Base-by-base conservation (phyloP, 2,329 filamentous ascomycete species). In the Mollisia scopiformis region DNA sequence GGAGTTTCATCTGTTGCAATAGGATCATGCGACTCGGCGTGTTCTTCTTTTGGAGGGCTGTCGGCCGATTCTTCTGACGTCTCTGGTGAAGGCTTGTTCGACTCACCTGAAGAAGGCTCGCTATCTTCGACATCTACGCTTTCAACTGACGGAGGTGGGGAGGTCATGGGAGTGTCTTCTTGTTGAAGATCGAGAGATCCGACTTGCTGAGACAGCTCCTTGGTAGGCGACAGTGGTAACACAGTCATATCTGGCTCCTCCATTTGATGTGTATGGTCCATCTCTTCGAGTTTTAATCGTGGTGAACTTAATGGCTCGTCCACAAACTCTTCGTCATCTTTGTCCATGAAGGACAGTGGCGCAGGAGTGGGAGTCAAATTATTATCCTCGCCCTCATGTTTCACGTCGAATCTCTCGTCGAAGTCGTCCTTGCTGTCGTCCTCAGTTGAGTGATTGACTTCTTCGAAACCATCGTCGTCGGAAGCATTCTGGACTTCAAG, bases 401-500 rank as follows among this genome's bases (percentile, higher is more conserved):
- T 80, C 72, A 87, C 87, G 66, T 88, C 82, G 61, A 89, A 85
- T 59, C 79, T 80, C 72, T 87, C 87, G 66, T 88, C 82, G 61
- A 90, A 85, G 63, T 90, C 86, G 64, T 90, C 86, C 37, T 88
- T 90, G 1, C 84, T 85, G 54, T 91, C 88, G 63, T 93, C 90
- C 61, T 92, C 89, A 30, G 87, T 88, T 49, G 80, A 79, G 51
- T 84, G 83, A 33, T 84, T 84, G 10, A 98, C 93, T 75, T 97
- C 93, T 74, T 99, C 95, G 71, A 97, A 98, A 1, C 91, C 92
- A 72, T 98, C 95, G 65, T 95, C 91, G 66, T 95, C 91, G 13
- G 90, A 89, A 16, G 86, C 87, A 70, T 95, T 96, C 55, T 89
- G 90, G 14, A 94, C 86, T 67, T 94, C 91, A 1, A 93, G 80